A percentile compares a stretch with the other conserved stretches of the same genome.
Evolutionary conservation across 768 basidiomycete species (phyloP).

Genomic region (Trametes sanguinea): DNA sequence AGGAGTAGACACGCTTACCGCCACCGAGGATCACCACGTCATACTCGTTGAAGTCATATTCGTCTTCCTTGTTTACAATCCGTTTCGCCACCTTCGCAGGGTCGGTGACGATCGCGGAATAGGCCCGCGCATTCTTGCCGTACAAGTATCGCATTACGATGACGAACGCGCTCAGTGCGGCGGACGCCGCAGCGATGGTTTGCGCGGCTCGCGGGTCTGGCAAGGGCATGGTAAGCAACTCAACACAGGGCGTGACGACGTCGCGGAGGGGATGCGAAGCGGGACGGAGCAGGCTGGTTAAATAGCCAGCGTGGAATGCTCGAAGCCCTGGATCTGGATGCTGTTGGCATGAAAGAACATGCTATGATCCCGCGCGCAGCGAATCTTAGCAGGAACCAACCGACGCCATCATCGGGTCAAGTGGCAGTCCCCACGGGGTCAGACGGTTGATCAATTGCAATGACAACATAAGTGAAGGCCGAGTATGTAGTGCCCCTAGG

Average conservation of each 20-base stretch:
- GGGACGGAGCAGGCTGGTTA: not conserved
- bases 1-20: conserved; percentile 25
- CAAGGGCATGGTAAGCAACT: not conserved
- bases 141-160: conserved; percentile 22
- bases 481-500: no score
- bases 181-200: conserved; percentile 13
- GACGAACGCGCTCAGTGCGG: conserved; percentile 19
- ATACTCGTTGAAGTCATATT: conserved; percentile 31
- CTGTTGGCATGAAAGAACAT: no score
- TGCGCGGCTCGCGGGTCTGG: not conserved
- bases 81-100: conserved; percentile 13
- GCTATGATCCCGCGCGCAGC: not conserved
- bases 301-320: not conserved
- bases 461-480: no score
- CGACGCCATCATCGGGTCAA: not conserved
- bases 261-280: not conserved
- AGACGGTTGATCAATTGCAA: not conserved
- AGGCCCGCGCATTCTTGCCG: not conserved
- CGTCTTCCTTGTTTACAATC: conserved; percentile 1
- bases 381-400: not conserved
- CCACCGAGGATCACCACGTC: conserved; percentile 42
- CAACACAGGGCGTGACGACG: not conserved
- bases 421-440: not conserved
- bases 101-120: conserved; percentile 7
- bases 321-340: not conserved